Percentiles rank a stretch among this genome's conserved stretches.
Evolutionary conservation across 140 eudicot genomes (phyloP).

Genomic region (Anethum foeniculum): DNA sequence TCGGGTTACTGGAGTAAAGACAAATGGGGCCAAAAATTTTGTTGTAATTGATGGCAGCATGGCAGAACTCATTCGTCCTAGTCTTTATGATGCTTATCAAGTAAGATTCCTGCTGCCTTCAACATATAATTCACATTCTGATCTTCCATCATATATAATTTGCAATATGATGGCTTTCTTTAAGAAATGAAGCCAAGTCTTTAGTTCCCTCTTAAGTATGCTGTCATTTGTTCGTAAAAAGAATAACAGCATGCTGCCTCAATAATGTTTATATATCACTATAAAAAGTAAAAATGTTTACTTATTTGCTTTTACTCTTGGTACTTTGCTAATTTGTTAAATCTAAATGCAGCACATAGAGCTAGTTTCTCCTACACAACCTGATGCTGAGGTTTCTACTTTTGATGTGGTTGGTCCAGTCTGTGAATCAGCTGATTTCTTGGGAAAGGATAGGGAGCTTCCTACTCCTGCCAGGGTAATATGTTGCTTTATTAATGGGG

Average conservation of each 20-base stretch:
- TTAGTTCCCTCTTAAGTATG: neutral
- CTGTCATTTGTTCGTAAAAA: neutral
- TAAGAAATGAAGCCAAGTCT: neutral
- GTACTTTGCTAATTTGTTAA: neutral
- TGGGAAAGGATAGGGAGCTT: slow-evolving; percentile 86
- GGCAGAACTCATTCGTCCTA: slow-evolving; percentile 98
- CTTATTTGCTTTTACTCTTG: neutral
- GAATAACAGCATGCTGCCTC: neutral
- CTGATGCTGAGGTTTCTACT: slow-evolving; percentile 65
- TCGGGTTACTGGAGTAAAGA: slow-evolving; percentile 90
- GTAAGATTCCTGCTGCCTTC: slow-evolving; percentile 30
- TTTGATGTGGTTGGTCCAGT: slow-evolving; percentile 98
- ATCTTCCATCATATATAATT: neutral
- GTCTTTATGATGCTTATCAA: slow-evolving; percentile 90
- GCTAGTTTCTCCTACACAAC: slow-evolving; percentile 67
- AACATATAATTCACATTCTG: too few species aligned
- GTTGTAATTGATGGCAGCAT: slow-evolving; percentile 94
- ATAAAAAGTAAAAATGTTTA: neutral
- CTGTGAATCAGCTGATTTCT: slow-evolving; percentile 86
- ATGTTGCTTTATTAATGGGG: neutral
- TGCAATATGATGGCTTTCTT: neutral
- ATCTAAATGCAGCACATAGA: slow-evolving; percentile 73
- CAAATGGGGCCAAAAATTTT: slow-evolving; percentile 83
- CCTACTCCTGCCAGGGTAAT: slow-evolving; percentile 62
- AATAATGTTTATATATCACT: neutral